Base-by-base conservation (phyloP, 2,329 filamentous ascomycete species). In the Aspergillus sp. region DNA sequence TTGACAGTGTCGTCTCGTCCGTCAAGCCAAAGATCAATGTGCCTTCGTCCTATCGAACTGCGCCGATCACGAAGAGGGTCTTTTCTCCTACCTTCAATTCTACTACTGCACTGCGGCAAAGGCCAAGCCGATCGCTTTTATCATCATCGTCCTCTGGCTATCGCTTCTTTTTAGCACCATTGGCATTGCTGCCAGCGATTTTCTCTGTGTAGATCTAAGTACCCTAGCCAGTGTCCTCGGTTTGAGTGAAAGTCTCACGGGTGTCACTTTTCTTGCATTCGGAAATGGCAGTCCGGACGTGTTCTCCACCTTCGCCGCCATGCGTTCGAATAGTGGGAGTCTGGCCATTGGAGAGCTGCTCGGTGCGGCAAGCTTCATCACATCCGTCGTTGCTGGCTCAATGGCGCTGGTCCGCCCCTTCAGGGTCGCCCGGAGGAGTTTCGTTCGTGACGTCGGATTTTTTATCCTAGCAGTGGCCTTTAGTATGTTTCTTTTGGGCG, bases 331-430 rank as follows among this genome's bases (percentile, higher is more conserved):
- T 72, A 97, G 93, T 73, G 94, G 94, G n/a, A 96, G 93, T 79
- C 86, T 99, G 82, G 95, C 95, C 1, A 88, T 99, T 42, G 95
- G 95, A 49, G 95, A 99, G 79, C 83, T 99, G 54, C 92, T 99
- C 56, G 95, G 95, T 36, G 95, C 95, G 10, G 95, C 95, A 36
- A 88, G 91, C 64, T 99, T 99, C 78, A 99, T 99, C 75, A 96
- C 93, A 1, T 90, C 93, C 1, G 94, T 99, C 17, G 95, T 99
- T 36, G 92, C 94, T 5, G 95, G 95, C 15, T 96, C 92, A 58
- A 99, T 99, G 95, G 95, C 94, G 13, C 78, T 99, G 58, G 93
- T 97, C n/a, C 86, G 91, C 64, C 95, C 96, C 57, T 99, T 99
- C 76, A 90, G 89, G 66, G 95, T 99, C 55, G 90, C 91, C 56